Evolutionary conservation across 306 rosid genomes (phyloP).

Genomic region (Leucaena leucocephala): DNA sequence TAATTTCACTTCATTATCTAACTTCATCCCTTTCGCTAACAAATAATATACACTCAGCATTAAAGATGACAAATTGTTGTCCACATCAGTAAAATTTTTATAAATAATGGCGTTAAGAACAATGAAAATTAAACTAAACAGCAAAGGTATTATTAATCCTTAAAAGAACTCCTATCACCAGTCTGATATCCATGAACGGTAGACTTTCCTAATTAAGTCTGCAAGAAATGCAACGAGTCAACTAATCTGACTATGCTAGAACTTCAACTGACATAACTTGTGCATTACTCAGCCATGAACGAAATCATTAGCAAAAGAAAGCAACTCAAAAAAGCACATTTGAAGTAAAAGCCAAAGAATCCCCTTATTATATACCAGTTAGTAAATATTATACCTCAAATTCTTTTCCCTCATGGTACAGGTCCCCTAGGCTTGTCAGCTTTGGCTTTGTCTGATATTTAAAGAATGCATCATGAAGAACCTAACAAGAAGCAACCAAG

Average conservation of each 20-base stretch:
- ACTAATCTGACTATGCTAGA: background rate
- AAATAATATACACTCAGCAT: no score
- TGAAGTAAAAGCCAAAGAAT: background rate
- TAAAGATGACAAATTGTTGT: no score
- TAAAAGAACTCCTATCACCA: no score
- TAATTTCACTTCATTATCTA: no score
- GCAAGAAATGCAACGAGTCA: background rate
- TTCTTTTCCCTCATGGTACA: slow-evolving; percentile 97
- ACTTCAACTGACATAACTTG: slow-evolving; percentile 17
- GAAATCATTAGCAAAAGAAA: slow-evolving; percentile 6
- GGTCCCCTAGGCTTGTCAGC: slow-evolving; percentile 86
- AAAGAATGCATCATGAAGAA: slow-evolving; percentile 98
- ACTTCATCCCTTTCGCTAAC: no score
- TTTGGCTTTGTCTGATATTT: slow-evolving; percentile 98
- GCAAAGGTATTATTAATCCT: no score
- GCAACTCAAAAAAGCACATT: slow-evolving; percentile 17
- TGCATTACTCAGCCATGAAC: background rate
- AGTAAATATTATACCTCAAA: slow-evolving; percentile 72
- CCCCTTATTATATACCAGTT: background rate
- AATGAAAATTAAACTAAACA: no score
- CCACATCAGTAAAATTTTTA: no score
- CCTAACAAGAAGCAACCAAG: slow-evolving; percentile 54
- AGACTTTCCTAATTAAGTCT: no score
- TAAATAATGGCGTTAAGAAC: no score
- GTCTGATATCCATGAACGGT: no score